Percentiles rank a stretch among this genome's conserved stretches.
phyloP scores from a whole-genome alignment of 2,329 filamentous ascomycete species.

The Aspergillus melleus region DNA sequence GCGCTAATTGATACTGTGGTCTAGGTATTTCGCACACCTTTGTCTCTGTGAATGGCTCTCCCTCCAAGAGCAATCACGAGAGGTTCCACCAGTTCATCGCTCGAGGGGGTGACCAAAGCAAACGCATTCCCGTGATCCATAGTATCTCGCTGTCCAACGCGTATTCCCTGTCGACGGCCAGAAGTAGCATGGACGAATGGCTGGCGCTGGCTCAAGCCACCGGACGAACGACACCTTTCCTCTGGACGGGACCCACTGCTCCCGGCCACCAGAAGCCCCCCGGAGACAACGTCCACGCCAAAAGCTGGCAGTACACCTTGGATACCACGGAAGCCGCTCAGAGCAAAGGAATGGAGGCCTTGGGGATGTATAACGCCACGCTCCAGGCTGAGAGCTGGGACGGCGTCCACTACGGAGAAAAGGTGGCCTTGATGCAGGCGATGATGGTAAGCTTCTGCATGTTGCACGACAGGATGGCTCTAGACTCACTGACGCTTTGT shows the following conservation, averaged over 20 bases:
- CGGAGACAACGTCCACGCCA: conserved; percentile 29
- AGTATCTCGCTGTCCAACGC: conserved; percentile 36
- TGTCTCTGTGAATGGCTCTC: conserved; percentile 33
- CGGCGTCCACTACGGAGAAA: conserved; percentile 40
- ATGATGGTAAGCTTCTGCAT: conserved; percentile 39
- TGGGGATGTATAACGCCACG: conserved; percentile 48
- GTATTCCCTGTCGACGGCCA: conserved; percentile 30
- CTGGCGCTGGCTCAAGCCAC: conserved; percentile 34
- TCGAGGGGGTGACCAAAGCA: conserved; percentile 33
- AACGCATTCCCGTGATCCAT: conserved; percentile 42
- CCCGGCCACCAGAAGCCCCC: conserved; percentile 37
- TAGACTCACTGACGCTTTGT: conserved; percentile 1
- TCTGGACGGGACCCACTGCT: conserved; percentile 45
- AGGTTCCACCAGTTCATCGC: conserved; percentile 33
- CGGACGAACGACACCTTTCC: conserved; percentile 41
- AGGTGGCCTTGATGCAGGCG: conserved; percentile 44
- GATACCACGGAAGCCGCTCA: conserved; percentile 35
- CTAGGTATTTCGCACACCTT: conserved; percentile 40
- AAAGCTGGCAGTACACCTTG: conserved; percentile 42
- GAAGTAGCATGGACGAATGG: conserved; percentile 43
- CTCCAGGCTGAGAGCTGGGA: conserved; percentile 42
- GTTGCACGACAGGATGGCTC: conserved; percentile 6
- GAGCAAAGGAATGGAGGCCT: conserved; percentile 39
- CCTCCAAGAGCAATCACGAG: conserved; percentile 25
- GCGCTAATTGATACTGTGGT: conserved; percentile 7